Base-by-base conservation (phyloP, 306 rosid genomes). In the Castanea mollissima region DNA sequence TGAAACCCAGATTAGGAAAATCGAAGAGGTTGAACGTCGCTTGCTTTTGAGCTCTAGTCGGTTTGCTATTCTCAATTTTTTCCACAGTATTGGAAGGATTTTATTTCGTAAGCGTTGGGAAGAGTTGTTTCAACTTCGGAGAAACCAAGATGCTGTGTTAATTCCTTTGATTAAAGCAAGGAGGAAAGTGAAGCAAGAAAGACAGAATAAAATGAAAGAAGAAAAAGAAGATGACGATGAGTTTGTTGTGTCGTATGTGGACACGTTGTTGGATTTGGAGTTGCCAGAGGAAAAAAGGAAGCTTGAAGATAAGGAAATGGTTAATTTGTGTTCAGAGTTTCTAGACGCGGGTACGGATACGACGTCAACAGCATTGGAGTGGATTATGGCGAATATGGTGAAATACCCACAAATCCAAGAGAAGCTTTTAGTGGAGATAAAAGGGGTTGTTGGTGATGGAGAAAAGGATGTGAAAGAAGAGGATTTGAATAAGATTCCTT, bases 231-330 rank as follows among this genome's bases (percentile, higher is more conserved):
- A 38, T 38, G 44, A 38, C 0, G 54, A 32, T 35, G 73, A 69
- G n/a, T 70, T 70, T n/a, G 56, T 46, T 6, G 31, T 69, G 54
- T 70, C 74, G n/a, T 70, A 70, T 31, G 74, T 70, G 18, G 74
- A 70, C 11, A 70, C 74, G 6, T 3, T 65, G 49, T 32, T 65
- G 71, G 71, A 65, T 65, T 65, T 65, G 71, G 71, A 65, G 71
- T 65, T 65, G 25, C 51, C 71, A 1, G 71, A 34, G 23, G 71
- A 34, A 21, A 65, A 65, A 25, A 34, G 71, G 71, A 65, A 65
- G 51, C 71, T 65, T 65, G 4, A 19, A 10, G 25, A 0, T 10
- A 23, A 11, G 49, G 71, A 65, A 34, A 34, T 65, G 51, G 4
- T 19, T 18, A 19, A 21, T 46, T 9, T 65, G 49, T 65, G 71